Conservation (phyloP, 2,329 filamentous ascomycete genomes). For the Rhytidhysteron rufulum region DNA sequence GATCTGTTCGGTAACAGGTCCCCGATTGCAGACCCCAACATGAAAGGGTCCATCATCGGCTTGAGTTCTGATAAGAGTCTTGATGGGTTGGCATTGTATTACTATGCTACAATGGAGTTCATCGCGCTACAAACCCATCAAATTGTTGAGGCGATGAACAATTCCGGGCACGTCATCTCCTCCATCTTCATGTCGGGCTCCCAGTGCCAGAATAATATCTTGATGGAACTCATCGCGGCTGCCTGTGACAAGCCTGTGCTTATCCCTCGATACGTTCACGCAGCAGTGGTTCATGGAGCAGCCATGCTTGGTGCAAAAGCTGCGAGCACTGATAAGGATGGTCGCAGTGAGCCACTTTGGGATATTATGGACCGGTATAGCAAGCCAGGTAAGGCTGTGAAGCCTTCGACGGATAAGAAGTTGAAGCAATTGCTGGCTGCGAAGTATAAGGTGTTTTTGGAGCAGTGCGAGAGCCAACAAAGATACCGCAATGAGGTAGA, state of each 20-base stretch:
- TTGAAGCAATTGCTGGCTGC: conserved; percentile 78
- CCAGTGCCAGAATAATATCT: conserved; percentile 90
- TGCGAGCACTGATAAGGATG: conserved; percentile 73
- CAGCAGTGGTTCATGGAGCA: conserved; percentile 94
- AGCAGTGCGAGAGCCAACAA: conserved; percentile 84
- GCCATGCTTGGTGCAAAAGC: conserved; percentile 98
- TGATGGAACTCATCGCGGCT: conserved; percentile 89
- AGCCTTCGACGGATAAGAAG: conserved; percentile 65
- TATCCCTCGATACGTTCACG: conserved; percentile 90
- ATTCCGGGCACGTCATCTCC: conserved; percentile 76
- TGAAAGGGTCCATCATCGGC: conserved; percentile 87
- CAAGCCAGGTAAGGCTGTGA: conserved; percentile 82
- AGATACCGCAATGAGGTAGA: conserved; percentile 77
- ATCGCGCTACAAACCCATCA: conserved; percentile 96
- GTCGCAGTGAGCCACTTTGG: conserved; percentile 85
- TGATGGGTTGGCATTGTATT: conserved; percentile 83
- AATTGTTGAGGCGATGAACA: conserved; percentile 93
- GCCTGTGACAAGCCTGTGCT: conserved; percentile 89
- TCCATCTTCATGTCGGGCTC: conserved; percentile 99
- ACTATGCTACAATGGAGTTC: conserved; percentile 97
- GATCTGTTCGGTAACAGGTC: conserved; percentile 96
- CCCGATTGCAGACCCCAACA: conserved; percentile 85
- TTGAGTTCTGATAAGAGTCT: conserved; percentile 82
- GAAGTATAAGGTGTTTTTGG: conserved; percentile 95
- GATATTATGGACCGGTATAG: conserved; percentile 97